A percentile compares a stretch with the other conserved stretches of the same genome.
Conservation (phyloP, 768 basidiomycete species). For the Lactarius trivialis region DNA sequence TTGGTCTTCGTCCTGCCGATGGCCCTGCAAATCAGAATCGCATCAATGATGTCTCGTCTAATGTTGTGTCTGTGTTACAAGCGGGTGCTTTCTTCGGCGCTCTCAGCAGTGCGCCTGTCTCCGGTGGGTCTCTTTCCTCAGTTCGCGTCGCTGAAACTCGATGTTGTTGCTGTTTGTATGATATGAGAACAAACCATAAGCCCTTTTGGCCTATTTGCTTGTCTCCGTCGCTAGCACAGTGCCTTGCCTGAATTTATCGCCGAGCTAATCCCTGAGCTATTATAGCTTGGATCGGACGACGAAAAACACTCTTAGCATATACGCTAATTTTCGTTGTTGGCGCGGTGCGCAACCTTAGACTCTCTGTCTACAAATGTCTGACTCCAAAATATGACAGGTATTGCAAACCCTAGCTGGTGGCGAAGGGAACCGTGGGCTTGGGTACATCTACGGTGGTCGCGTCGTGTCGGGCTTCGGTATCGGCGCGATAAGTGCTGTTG, state of each 20-base stretch:
- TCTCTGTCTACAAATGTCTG: background rate
- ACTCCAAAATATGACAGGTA: slow-evolving; percentile 37
- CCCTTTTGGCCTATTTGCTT: background rate
- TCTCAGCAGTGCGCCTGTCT: slow-evolving; percentile 61
- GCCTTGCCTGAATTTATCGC: background rate
- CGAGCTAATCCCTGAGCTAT: background rate
- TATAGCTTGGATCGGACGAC: slow-evolving; percentile 59
- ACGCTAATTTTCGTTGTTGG: slow-evolving; percentile 61
- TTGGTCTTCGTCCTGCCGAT: slow-evolving; percentile 46
- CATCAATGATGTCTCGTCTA: slow-evolving; percentile 58
- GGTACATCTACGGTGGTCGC: slow-evolving; percentile 74
- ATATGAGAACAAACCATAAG: background rate
- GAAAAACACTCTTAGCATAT: slow-evolving; percentile 54
- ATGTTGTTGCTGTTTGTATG: background rate
- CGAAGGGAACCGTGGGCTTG: slow-evolving; percentile 47
- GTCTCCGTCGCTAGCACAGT: background rate
- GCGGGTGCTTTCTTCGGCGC: slow-evolving; percentile 88
- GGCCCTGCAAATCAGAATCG: slow-evolving; percentile 36
- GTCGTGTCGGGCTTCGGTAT: slow-evolving; percentile 76
- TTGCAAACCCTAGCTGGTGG: slow-evolving; percentile 62
- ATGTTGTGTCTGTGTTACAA: slow-evolving; percentile 83
- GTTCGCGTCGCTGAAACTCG: background rate
- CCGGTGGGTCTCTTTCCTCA: slow-evolving; percentile 38
- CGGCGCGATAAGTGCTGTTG: slow-evolving; percentile 76
- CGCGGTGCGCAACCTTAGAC: slow-evolving; percentile 53